A percentile compares a stretch with the other conserved stretches of the same genome.
phyloP scores from a whole-genome alignment of 2,329 filamentous ascomycete genomes.

The Aureobasidium musti region DNA sequence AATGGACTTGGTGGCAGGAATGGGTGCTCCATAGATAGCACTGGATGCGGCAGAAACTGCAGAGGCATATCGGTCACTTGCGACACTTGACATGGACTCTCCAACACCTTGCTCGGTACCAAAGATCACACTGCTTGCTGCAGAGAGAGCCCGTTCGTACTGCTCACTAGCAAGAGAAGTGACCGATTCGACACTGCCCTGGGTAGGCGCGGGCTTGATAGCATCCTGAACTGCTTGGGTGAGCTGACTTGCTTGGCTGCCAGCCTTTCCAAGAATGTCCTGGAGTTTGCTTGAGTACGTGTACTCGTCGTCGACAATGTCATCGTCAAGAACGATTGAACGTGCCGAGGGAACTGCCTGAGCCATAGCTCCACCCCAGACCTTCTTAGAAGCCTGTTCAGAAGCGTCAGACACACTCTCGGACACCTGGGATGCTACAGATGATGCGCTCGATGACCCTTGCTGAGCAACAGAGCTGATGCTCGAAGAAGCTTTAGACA shows the following conservation, averaged over 20 bases:
- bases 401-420: constrained; percentile 37
- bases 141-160: constrained; percentile 58
- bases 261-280: constrained; percentile 54
- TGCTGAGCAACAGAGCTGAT: constrained; percentile 26
- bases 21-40: constrained; percentile 57
- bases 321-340: constrained; percentile 54
- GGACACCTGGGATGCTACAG: constrained; percentile 38
- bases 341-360: constrained; percentile 53
- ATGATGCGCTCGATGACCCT: constrained; percentile 36
- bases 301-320: constrained; percentile 47
- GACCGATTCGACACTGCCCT: constrained; percentile 53
- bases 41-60: constrained; percentile 62
- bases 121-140: constrained; percentile 59
- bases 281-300: constrained; percentile 56
- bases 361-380: constrained; percentile 58
- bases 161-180: constrained; percentile 59
- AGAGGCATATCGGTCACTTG: constrained; percentile 57
- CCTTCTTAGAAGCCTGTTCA: constrained; percentile 44
- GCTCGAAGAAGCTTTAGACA: constrained; percentile 33
- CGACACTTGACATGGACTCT: constrained; percentile 53
- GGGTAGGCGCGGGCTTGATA: constrained; percentile 48
- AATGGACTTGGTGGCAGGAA: constrained; percentile 48
- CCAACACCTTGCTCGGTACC: constrained; percentile 49
- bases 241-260: constrained; percentile 56
- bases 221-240: constrained; percentile 60